Conservation (phyloP, 495 filamentous ascomycete genomes). For the Penicillium goetzii region DNA sequence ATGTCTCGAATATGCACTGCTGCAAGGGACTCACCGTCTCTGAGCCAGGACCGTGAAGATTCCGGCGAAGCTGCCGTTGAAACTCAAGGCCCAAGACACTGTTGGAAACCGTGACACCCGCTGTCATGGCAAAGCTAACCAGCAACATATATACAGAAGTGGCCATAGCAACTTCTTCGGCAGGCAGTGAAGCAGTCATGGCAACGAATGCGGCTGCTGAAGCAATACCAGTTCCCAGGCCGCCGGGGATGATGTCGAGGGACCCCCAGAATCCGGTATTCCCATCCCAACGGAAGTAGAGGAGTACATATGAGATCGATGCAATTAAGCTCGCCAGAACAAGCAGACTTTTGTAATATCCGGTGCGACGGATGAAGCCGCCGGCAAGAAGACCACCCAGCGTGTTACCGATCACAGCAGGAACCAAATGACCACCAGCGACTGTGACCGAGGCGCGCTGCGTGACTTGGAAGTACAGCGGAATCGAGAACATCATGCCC, state of each 20-base stretch:
- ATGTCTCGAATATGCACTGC: neutral
- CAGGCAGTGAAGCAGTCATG: slow-evolving; percentile 56
- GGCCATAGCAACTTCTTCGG: slow-evolving; percentile 57
- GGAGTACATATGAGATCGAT: slow-evolving; percentile 54
- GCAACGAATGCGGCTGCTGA: slow-evolving; percentile 58
- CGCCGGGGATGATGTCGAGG: slow-evolving; percentile 64
- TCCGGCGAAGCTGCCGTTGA: slow-evolving; percentile 31
- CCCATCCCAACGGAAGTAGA: slow-evolving; percentile 65
- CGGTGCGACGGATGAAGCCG: slow-evolving; percentile 59
- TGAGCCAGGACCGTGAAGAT: slow-evolving; percentile 35
- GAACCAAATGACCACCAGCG: slow-evolving; percentile 65
- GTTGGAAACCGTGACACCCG: slow-evolving; percentile 55
- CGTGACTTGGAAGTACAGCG: slow-evolving; percentile 73
- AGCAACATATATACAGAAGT: slow-evolving; percentile 58
- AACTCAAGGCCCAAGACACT: slow-evolving; percentile 44
- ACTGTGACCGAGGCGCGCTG: slow-evolving; percentile 54
- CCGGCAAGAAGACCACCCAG: slow-evolving; percentile 65
- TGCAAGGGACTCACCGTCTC: slow-evolving; percentile 25
- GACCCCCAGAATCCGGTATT: slow-evolving; percentile 62
- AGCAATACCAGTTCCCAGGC: slow-evolving; percentile 59
- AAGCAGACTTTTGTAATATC: slow-evolving; percentile 60
- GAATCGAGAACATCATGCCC: slow-evolving; percentile 55
- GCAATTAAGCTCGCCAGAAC: slow-evolving; percentile 55
- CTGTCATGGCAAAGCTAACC: slow-evolving; percentile 53
- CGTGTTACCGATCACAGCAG: slow-evolving; percentile 67